Evolutionary conservation across 352 stramenopile species (phyloP).

Genomic region (Globisporangium polare): DNA sequence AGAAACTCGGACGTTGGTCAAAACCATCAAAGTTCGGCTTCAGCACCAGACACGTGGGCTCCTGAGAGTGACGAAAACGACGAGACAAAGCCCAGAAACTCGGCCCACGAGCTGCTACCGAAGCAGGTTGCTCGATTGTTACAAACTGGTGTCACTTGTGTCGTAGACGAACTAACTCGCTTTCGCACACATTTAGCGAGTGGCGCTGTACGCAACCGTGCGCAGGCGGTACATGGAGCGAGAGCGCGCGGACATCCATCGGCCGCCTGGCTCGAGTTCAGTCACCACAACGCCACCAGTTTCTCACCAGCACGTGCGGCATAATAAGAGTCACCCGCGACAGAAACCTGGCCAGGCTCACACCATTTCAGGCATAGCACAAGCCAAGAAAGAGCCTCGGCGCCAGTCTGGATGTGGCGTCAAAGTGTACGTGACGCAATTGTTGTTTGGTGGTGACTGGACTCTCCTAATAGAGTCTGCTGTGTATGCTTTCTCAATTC

Average conservation of each 20-base stretch:
- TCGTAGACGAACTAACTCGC: too few species aligned
- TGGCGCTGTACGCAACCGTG: slow-evolving; percentile 44
- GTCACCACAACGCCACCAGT: slow-evolving; percentile 4
- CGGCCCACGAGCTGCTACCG: slow-evolving; percentile 10
- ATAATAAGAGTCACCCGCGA: not conserved
- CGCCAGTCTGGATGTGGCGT: slow-evolving; percentile 16
- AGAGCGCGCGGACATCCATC: slow-evolving; percentile 28
- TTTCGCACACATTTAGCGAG: slow-evolving; percentile 33
- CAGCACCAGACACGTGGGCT: slow-evolving; percentile 3
- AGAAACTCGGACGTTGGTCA: not conserved
- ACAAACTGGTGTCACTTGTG: too few species aligned
- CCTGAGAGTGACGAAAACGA: not conserved
- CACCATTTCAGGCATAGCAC: not conserved
- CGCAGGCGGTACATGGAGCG: slow-evolving; percentile 59
- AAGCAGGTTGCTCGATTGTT: too few species aligned
- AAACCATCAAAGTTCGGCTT: not conserved
- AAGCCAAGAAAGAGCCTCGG: not conserved
- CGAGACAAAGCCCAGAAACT: not conserved
- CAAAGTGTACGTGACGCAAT: slow-evolving; percentile 14
- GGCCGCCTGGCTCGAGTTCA: not conserved
- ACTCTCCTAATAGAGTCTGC: too few species aligned
- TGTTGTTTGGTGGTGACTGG: not conserved
- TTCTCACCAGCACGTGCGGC: not conserved
- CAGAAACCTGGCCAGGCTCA: not conserved
- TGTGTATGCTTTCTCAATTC: slow-evolving; percentile 2